phyloP scores from a whole-genome alignment of 2,329 filamentous ascomycete genomes.

The Pseudocercospora pini-densiflorae region DNA sequence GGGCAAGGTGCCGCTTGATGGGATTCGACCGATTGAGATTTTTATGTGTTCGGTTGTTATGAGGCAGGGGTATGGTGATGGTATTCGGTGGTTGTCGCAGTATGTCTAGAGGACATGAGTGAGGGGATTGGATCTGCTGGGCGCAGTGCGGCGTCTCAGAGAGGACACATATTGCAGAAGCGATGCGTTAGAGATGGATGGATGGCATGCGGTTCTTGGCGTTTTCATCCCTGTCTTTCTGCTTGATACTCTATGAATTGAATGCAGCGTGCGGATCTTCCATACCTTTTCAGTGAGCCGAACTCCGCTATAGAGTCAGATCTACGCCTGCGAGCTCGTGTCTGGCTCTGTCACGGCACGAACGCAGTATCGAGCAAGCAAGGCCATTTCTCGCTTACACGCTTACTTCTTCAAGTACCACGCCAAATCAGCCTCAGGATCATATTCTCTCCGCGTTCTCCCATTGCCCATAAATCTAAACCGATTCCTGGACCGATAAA shows the following conservation, averaged over 20 bases:
- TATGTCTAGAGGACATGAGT: constrained; percentile 67
- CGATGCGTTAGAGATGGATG: neutral
- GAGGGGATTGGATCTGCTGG: neutral
- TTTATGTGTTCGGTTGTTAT: constrained; percentile 99
- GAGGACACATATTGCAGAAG: neutral
- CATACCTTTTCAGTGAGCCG: neutral
- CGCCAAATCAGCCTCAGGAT: constrained; percentile 33
- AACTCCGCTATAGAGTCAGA: neutral
- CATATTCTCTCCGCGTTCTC: constrained; percentile 42
- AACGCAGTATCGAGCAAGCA: neutral
- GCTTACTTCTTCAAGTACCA: constrained; percentile 32
- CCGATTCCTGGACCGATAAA: constrained; percentile 50
- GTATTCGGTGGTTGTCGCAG: constrained; percentile 86
- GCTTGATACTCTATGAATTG: neutral
- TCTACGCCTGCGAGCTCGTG: neutral
- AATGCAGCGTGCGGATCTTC: neutral
- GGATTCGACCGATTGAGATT: constrained; percentile 92
- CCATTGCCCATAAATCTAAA: constrained; percentile 58
- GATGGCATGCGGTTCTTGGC: neutral
- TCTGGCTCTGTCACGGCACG: neutral
- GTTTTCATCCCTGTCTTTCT: neutral
- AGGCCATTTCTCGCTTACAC: neutral
- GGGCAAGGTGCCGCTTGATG: constrained; percentile 90
- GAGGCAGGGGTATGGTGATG: constrained; percentile 91
- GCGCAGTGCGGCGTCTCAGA: neutral